Evolutionary conservation across 345 rosid genomes (phyloP), one percentile per base, ranked within the genome.

Genomic region (Sisymbrium altissimum): DNA sequence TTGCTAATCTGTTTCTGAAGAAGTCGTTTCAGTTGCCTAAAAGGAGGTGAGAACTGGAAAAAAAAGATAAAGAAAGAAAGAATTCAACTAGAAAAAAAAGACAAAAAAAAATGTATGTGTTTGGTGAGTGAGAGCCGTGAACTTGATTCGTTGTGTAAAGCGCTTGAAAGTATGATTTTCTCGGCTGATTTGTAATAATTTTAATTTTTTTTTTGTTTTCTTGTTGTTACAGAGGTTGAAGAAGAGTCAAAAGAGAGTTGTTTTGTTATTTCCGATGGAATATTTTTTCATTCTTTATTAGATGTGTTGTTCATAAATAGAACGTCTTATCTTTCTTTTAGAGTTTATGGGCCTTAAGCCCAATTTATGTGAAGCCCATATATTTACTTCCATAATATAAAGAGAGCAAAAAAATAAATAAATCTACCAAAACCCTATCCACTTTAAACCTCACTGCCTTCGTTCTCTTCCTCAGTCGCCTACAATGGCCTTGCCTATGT

Each of bases 11-110:
- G 15, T 94, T 86, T 78, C 75, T 94, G 43, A 91, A 86, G 79
- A 87, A 83, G 68, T 53, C 90, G 50, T 94, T 94, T 66, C 93
- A 87, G 6, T 73, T 91, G 73, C 86, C 89, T 29, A 91, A 84
- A 75, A 83, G 90, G 67, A 84, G 81, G 68, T 77, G 30, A 53
- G 4, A 35, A 19, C 1, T 32, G 46, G 30, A 6, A 41, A 50
- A 7, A 6, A 41, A 50, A 6, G 4, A n/a, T n/a, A n/a, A 15
- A n/a, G 27, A n/a, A 14, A 18, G 4, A 15, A 23, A 1, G 14
- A 15, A 7, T 29, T 27, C 38, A 17, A 56, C 40, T 44, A 35
- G 7, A 10, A 10, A 9, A 62, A 5, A 10, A 38, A 10, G 4
- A 27, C 29, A 23, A 19, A 3, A 33, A n/a, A 58, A 25, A 17